These are phyloP conservation scores for Clavispora asparagi DNA, from an alignment of 805 yeast genomes.

Conservation along the genomic window DNA sequence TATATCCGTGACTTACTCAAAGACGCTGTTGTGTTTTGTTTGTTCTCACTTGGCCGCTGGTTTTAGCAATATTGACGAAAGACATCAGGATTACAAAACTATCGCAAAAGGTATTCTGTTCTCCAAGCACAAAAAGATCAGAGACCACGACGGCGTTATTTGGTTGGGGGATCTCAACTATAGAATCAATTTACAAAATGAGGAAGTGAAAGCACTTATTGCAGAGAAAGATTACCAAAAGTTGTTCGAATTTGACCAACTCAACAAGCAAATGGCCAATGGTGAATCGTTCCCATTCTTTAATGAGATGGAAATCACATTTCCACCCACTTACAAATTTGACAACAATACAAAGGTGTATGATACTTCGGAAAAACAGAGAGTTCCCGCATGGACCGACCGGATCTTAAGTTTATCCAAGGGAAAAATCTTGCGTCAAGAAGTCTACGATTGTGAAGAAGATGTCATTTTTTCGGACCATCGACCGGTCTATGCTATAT, in stretches of 20 bases:
- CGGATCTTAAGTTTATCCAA: constrained; percentile 61
- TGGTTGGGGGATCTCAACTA: constrained; percentile 96
- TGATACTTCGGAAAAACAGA: constrained; percentile 86
- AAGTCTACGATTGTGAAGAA: constrained; percentile 54
- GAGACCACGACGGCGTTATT: constrained; percentile 76
- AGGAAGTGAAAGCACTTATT: constrained; percentile 54
- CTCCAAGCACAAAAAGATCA: constrained; percentile 47
- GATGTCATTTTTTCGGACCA: constrained; percentile 77
- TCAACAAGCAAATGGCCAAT: constrained; percentile 63
- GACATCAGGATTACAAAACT: constrained; percentile 82
- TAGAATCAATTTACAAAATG: constrained; percentile 68
- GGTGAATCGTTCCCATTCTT: constrained; percentile 79
- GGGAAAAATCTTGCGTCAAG: constrained; percentile 54
- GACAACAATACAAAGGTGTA: constrained; percentile 79
- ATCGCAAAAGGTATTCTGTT: constrained; percentile 66
- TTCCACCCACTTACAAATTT: constrained; percentile 91
- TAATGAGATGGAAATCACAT: constrained; percentile 72
- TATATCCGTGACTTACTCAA: constrained; percentile 58
- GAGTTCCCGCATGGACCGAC: constrained; percentile 98
- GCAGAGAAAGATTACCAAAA: constrained; percentile 41
- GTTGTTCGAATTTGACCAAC: constrained; percentile 71
- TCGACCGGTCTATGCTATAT: constrained; percentile 78
- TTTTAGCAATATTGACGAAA: constrained; percentile 66
- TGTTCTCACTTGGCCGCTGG: constrained; percentile 95
- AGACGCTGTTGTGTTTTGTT: constrained; percentile 71